A percentile compares a stretch with the other conserved stretches of the same genome.
These are phyloP conservation scores for Lachancea mirantina DNA, from an alignment of 805 yeast genomes.

Conservation along the genomic window DNA sequence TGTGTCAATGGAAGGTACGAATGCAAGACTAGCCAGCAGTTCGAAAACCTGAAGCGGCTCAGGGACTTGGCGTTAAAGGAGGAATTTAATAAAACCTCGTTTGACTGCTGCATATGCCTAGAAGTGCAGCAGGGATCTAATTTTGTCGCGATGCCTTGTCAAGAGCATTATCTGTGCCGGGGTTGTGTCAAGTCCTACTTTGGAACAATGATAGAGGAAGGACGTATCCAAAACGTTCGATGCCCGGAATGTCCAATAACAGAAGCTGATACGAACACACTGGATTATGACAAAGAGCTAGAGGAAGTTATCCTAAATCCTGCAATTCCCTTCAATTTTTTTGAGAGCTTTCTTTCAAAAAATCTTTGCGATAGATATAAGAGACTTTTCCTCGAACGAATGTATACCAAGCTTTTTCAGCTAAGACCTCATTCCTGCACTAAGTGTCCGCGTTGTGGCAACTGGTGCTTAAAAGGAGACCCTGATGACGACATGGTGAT, in stretches of 20 bases:
- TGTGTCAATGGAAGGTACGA: background rate
- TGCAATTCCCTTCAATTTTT: constrained; percentile 32
- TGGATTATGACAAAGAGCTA: constrained; percentile 27
- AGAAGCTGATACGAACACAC: constrained; percentile 14
- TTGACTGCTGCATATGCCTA: constrained; percentile 52
- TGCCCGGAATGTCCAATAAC: constrained; percentile 46
- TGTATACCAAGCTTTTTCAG: constrained; percentile 38
- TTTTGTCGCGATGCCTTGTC: constrained; percentile 36
- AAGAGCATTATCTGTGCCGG: constrained; percentile 42
- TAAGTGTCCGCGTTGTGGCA: constrained; percentile 47
- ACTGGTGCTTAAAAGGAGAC: constrained; percentile 42
- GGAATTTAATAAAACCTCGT: constrained; percentile 34
- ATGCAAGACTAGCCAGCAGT: constrained; percentile 7
- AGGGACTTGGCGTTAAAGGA: constrained; percentile 19
- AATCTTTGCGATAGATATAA: constrained; percentile 34
- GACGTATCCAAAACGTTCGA: constrained; percentile 45
- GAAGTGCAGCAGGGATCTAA: constrained; percentile 39
- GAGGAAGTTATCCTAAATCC: constrained; percentile 36
- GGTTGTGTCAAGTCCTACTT: constrained; percentile 40
- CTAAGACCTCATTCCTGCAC: constrained; percentile 44
- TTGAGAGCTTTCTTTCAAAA: constrained; percentile 28
- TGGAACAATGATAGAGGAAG: constrained; percentile 36
- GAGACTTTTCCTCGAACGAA: constrained; percentile 33
- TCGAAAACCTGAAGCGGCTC: constrained; percentile 15
- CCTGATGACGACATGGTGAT: constrained; percentile 40